phyloP scores from a whole-genome alignment of 345 rosid species.

The Ceriops zippeliana region DNA sequence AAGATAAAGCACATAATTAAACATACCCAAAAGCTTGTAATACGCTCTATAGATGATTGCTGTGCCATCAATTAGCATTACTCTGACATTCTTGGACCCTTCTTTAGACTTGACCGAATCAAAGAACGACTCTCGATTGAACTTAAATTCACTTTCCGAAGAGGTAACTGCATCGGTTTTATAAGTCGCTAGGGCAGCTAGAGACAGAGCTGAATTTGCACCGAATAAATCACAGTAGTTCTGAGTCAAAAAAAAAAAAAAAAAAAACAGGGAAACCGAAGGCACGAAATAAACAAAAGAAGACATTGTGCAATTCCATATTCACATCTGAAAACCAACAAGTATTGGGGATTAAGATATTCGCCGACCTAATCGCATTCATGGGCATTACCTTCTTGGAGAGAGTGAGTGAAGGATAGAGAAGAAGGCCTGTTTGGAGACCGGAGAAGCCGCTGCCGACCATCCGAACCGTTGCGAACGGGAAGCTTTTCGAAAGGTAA shows the following conservation, averaged over 20 bases:
- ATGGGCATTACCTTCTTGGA: conserved; percentile 13
- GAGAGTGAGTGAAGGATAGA: conserved; percentile 4
- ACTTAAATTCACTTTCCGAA: conserved; percentile 26
- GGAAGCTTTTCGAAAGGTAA: conserved; percentile 6
- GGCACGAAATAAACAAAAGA: background rate
- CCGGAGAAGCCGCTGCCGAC: background rate
- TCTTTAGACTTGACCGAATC: conserved; percentile 36
- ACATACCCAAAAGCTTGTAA: conserved; percentile 86
- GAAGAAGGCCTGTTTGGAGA: background rate
- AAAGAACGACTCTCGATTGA: conserved; percentile 19
- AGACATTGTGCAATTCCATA: background rate
- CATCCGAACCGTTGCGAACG: background rate
- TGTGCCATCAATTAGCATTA: conserved; percentile 96
- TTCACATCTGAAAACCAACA: background rate
- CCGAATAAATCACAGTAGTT: conserved; percentile 37
- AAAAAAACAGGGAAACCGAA: background rate
- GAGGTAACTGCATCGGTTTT: conserved; percentile 22
- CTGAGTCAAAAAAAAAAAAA: conserved; percentile 28
- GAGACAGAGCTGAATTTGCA: conserved; percentile 27
- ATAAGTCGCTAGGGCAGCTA: conserved; percentile 1
- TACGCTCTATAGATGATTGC: conserved; percentile 89
- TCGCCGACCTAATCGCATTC: no score
- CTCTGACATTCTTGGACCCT: conserved; percentile 46
- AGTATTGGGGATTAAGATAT: background rate
- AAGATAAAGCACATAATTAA: background rate